These are phyloP conservation scores for Anthracocystis panici-leucophaei DNA, from an alignment of 1,284 basidiomycete genomes.

Conservation along the genomic window DNA sequence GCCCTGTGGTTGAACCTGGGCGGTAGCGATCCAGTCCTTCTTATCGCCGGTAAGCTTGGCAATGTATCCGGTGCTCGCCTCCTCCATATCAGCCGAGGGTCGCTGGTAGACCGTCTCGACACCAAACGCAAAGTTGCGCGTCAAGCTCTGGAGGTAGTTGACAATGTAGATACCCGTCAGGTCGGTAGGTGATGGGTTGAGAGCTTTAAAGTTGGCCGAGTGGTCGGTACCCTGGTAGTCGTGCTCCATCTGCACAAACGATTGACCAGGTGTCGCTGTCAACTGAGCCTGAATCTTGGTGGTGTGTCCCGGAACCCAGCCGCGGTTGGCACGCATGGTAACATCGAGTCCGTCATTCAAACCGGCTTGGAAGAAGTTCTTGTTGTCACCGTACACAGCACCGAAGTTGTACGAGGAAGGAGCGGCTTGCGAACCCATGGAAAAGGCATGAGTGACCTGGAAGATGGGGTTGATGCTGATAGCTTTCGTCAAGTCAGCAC, in stretches of 20 bases:
- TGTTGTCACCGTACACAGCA: conserved; percentile 88
- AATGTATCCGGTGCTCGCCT: conserved; percentile 85
- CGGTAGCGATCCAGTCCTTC: conserved; percentile 80
- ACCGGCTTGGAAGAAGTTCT: conserved; percentile 87
- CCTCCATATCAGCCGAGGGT: conserved; percentile 73
- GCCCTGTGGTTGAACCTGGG: conserved; percentile 84
- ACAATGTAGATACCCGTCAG: conserved; percentile 91
- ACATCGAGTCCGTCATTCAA: conserved; percentile 93
- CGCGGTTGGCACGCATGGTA: conserved; percentile 88
- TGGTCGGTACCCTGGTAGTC: conserved; percentile 92
- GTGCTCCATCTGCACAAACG: conserved; percentile 84
- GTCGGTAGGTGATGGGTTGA: conserved; percentile 92
- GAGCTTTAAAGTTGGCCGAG: conserved; percentile 85
- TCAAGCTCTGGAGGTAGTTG: conserved; percentile 94
- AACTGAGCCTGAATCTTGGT: conserved; percentile 93
- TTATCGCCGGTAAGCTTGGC: conserved; percentile 76
- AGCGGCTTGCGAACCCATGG: conserved; percentile 75
- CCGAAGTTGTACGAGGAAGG: conserved; percentile 89
- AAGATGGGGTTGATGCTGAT: conserved; percentile 93
- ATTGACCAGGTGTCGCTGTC: conserved; percentile 65
- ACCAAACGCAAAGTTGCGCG: conserved; percentile 89
- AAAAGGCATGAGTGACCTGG: conserved; percentile 97
- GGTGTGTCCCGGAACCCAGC: conserved; percentile 82
- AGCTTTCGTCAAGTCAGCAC: conserved; percentile 94
- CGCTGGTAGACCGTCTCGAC: conserved; percentile 88